These are phyloP conservation scores for Eimeria sp. DNA, from an alignment of 169 alveolate species.

Conservation along the genomic window DNA sequence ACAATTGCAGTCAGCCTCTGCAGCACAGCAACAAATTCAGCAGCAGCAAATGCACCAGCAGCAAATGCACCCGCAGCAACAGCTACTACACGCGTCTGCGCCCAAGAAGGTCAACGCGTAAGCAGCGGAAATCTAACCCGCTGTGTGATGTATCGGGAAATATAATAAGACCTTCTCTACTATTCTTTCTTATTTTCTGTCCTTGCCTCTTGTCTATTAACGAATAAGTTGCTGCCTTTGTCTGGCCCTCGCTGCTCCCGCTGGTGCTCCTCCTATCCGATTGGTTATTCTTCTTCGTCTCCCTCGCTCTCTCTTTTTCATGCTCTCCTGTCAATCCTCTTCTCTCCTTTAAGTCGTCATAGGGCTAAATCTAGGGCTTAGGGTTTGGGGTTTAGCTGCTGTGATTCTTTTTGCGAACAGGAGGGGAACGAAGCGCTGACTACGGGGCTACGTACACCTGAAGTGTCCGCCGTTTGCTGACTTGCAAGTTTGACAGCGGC, in stretches of 20 bases:
- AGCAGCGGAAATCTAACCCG: background rate
- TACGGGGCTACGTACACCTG: too few relatives aligned
- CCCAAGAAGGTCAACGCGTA: background rate
- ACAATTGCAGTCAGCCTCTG: background rate
- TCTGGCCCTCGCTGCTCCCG: background rate
- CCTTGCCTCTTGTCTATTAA: background rate
- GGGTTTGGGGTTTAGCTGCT: background rate
- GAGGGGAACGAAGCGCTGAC: too few relatives aligned
- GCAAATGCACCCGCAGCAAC: background rate
- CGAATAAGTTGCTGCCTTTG: background rate
- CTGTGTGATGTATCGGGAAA: too few relatives aligned
- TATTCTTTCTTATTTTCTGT: background rate
- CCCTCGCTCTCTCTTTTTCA: background rate
- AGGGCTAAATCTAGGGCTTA: constrained; percentile 13
- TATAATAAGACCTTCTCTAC: too few relatives aligned
- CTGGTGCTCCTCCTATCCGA: too few relatives aligned
- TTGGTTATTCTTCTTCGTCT: background rate
- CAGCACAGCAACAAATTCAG: background rate
- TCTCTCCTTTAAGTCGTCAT: background rate
- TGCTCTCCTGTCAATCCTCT: background rate
- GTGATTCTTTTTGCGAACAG: background rate
- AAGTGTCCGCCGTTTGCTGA: too few relatives aligned
- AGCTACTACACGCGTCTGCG: background rate
- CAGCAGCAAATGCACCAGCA: constrained; percentile 7
- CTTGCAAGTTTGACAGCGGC: too few relatives aligned